Evolutionary conservation across 1,284 basidiomycete species (phyloP), one percentile per base, ranked within the genome.

Genomic region (Sporisorium graminicola): DNA sequence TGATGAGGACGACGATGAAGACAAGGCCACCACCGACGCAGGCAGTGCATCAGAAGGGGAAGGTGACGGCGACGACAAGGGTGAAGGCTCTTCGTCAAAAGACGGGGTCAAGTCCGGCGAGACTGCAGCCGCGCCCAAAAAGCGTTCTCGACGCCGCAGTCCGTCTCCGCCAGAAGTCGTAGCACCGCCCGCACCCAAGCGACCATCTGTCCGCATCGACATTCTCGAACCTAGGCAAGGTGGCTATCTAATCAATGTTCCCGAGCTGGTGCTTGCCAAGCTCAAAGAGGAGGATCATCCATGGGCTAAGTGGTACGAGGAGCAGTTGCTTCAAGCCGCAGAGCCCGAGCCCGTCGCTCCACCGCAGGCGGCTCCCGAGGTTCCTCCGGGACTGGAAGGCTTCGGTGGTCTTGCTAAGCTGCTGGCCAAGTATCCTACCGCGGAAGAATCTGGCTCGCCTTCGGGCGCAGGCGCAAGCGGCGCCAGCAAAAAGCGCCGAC

Each of bases 301-400:
- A 7, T 83, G 81, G 81, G 80, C 83, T 2, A 60, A 61, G 22
- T 83, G 82, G 83, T 82, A 78, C 53, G 76, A 80, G 22, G 69
- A 71, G 46, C 68, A 80, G 43, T 44, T 66, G 29, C 37, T 72
- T 1, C 63, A 66, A 35, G 66, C 63, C 4, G 53, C 64, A 24
- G 58, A 68, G 29, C 61, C 67, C 37, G 56, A 63, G 47, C 52
- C 69, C 50, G 58, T 71, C 12, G 53, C 64, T 27, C 46, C 65
- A 26, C 44, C 64, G 43, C 31, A 62, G 49, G 47, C 53, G 54
- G 49, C 59, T 37, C 49, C 71, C 9, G 60, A 56, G 35, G 33
- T 64, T 0, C 59, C 65, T 3, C 65, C 58, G n/a, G 79, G 66
- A 40, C 74, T 79, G 13, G 67, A 78, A 47, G 78, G 77, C 31